Base-by-base conservation (phyloP, 106 monocot genomes). In the Ottelia alismoides region DNA sequence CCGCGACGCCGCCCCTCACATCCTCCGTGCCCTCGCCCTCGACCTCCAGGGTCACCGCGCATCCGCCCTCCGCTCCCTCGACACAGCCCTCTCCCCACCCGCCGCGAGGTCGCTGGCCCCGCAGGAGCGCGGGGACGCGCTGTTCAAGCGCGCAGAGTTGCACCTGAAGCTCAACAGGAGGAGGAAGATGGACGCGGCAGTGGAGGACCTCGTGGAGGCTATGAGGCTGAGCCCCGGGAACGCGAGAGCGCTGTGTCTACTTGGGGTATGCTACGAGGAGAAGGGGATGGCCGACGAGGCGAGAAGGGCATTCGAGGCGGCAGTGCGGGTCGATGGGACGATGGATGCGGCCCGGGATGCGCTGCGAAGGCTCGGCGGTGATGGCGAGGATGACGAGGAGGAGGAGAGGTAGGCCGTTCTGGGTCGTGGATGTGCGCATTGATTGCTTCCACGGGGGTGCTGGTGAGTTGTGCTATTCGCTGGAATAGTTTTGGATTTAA, bases 231-330 rank as follows among this genome's bases (percentile, higher is more conserved):
- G 66, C 25, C 81, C 81, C 2, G 76, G 64, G 31, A 85, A 80
- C 47, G 84, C 55, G 22, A 76, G 58, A 69, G 89, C 75, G 1
- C 61, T 71, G 28, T 60, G 32, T 1, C 47, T 85, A 12, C 79
- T 89, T 1, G 96, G 89, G 4, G 89, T 75, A 71, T 89, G 89
- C 51, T 85, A 72, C 31, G 85, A 89, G 76, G 26, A 58, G 66
- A 96, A 70, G 69, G 82, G 65, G n/a, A 31, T 62, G 66, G 10
- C 14, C 43, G 69, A 53, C 27, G 82, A 76, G 45, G 96, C 89
- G 1, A 68, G 46, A 29, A 51, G 11, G n/a, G 79, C 77, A 0
- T 98, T 69, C 46, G 64, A 82, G 62, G 46, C 67, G 1, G 85
- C 96, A 1, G 1, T 76, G 0, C 49, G 50, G 53, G 57, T 70